A percentile compares a stretch with the other conserved stretches of the same genome.
phyloP scores from a whole-genome alignment of 805 yeast genomes.

The Wickerhamiella slavikovae region DNA sequence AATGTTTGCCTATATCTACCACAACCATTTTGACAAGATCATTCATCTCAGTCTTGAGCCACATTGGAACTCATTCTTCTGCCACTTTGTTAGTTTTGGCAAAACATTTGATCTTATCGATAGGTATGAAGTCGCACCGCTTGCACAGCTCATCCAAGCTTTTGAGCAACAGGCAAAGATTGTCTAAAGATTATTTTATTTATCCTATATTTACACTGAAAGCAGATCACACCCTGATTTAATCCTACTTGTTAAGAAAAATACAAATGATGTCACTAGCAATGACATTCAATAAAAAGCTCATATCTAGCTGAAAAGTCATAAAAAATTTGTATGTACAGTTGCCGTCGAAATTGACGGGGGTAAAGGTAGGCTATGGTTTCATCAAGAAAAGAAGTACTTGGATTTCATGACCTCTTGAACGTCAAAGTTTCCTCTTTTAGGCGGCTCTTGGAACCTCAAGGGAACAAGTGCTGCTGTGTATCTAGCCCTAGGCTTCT shows the following conservation, averaged over 20 bases:
- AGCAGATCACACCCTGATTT: too few relatives aligned
- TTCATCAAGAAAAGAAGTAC: slow-evolving; percentile 43
- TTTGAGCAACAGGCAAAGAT: slow-evolving; percentile 79
- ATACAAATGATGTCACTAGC: neutral
- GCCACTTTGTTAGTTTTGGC: slow-evolving; percentile 76
- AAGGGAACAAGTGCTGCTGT: slow-evolving; percentile 55
- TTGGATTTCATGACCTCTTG: slow-evolving; percentile 44
- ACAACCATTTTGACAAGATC: slow-evolving; percentile 83
- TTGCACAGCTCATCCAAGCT: slow-evolving; percentile 52
- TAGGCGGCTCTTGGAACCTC: slow-evolving; percentile 50
- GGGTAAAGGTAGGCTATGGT: too few relatives aligned
- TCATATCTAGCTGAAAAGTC: neutral
- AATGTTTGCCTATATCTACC: slow-evolving; percentile 85
- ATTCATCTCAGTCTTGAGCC: slow-evolving; percentile 88
- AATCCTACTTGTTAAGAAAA: neutral
- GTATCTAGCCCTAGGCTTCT: too few relatives aligned
- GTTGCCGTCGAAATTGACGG: neutral
- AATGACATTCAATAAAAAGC: neutral
- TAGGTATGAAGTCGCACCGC: slow-evolving; percentile 57
- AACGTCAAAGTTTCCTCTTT: slow-evolving; percentile 71
- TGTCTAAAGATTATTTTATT: slow-evolving; percentile 12
- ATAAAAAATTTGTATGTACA: neutral
- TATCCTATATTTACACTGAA: too few relatives aligned
- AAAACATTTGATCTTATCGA: slow-evolving; percentile 72
- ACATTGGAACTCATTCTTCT: slow-evolving; percentile 94